Evolutionary conservation across 305 asterid genomes (phyloP).

Genomic region (Solanum aculeatissimum): DNA sequence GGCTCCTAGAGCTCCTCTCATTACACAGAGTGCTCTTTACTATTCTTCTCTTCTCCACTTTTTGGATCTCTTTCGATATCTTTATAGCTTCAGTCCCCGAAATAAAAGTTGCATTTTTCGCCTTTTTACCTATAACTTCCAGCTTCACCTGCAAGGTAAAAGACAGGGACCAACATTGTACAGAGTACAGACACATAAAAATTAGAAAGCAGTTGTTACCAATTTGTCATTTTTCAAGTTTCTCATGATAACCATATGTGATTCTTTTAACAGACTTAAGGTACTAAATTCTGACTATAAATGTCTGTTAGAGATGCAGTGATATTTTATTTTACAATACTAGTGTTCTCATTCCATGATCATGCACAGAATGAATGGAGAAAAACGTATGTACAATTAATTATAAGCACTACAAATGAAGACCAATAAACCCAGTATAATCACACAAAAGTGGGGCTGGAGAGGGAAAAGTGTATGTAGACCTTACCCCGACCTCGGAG

Average conservation of each 20-base stretch:
- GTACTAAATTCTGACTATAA: background rate
- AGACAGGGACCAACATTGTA: background rate
- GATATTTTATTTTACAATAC: background rate
- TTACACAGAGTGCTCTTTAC: constrained; percentile 87
- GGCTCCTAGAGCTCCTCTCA: constrained; percentile 94
- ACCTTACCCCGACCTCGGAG: too few relatives aligned
- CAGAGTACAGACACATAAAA: background rate
- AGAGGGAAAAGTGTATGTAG: too few relatives aligned
- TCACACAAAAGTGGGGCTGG: too few relatives aligned
- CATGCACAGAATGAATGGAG: background rate
- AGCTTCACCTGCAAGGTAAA: constrained; percentile 43
- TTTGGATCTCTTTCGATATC: constrained; percentile 85
- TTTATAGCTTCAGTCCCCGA: constrained; percentile 89
- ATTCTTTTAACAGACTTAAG: background rate
- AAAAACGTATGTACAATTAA: background rate
- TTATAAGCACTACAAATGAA: background rate
- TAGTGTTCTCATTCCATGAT: background rate
- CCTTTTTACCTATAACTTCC: constrained; percentile 95
- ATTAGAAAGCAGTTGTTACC: background rate
- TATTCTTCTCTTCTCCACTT: constrained; percentile 88
- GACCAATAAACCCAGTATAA: background rate
- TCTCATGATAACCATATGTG: too few relatives aligned
- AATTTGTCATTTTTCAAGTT: too few relatives aligned
- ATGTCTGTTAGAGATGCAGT: background rate
- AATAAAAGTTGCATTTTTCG: constrained; percentile 74